phyloP scores from a whole-genome alignment of 768 basidiomycete genomes.

The Amanita rubescens region DNA sequence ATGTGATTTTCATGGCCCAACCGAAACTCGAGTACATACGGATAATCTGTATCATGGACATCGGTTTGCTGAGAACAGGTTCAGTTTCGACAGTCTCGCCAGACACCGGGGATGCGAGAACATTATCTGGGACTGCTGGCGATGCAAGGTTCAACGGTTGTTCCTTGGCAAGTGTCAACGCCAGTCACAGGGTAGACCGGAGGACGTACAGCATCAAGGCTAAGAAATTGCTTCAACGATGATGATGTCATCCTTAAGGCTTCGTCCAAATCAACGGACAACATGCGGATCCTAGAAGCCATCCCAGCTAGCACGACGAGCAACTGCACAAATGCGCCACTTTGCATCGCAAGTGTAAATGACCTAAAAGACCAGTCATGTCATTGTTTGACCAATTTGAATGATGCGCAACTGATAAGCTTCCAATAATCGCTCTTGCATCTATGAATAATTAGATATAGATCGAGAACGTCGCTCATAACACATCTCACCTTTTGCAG shows the following conservation, averaged over 20 bases:
- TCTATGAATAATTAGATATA: slow-evolving; percentile 25
- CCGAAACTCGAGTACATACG: not conserved
- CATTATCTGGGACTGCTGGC: not conserved
- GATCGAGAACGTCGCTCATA: not conserved
- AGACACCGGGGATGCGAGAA: not conserved
- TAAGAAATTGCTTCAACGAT: not conserved
- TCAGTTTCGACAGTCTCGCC: not conserved
- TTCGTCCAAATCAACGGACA: slow-evolving; percentile 38
- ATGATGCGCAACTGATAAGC: slow-evolving; percentile 43
- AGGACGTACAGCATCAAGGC: slow-evolving; percentile 1
- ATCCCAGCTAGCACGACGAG: slow-evolving; percentile 57
- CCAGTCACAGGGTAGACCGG: not conserved
- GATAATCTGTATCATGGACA: not conserved
- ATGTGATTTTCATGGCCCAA: not conserved
- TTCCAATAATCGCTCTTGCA: slow-evolving; percentile 30
- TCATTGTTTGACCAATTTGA: not conserved
- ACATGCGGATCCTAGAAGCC: slow-evolving; percentile 44
- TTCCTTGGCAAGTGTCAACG: not conserved
- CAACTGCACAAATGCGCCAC: slow-evolving; percentile 66
- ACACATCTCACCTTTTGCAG: slow-evolving; percentile 32
- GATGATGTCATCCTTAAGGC: slow-evolving; percentile 7
- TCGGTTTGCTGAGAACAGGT: not conserved
- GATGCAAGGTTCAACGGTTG: not conserved
- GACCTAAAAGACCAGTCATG: slow-evolving; percentile 31
- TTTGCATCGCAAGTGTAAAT: slow-evolving; percentile 57